Base-by-base conservation (phyloP, 2,329 filamentous ascomycete species). In the Rosellinia necatrix region DNA sequence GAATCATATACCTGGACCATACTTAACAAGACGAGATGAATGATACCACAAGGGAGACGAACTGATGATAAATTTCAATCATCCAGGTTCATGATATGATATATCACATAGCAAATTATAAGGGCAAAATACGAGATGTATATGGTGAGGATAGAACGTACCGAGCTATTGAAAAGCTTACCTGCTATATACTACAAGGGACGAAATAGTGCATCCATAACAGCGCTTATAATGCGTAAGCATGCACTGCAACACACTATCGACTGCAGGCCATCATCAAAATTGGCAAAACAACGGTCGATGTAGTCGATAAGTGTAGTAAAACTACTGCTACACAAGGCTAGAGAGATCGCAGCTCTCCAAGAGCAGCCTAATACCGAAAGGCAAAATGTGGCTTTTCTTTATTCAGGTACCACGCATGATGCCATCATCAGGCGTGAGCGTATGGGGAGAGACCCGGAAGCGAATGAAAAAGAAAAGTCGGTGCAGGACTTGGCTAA, bases 121-220 rank as follows among this genome's bases (percentile, higher is more conserved):
- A 43, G 25, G 13, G 30, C 37, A 15, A 21, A 55, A 40, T 44
- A 49, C 34, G 22, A 54, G 43, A 32, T 40, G 29, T 22, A 7
- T 34, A n/a, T n/a, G n/a, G n/a, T n/a, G n/a, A n/a, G n/a, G n/a
- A 10, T 4, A 37, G 22, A 15, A 37, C n/a, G 30, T 22, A 52
- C n/a, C 7, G 13, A 17, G 6, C n/a, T 0, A 17, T 29, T 25
- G 6, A 42, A 7, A n/a, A 32, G 27, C 27, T 15, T 43, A 22
- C 19, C 21, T 27, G 25, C 35, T 24, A 27, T 43, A 46, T 17
- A 42, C 4, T 21, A 21, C 27, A 41, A 32, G 24, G 43, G 9
- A 38, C 27, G 25, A 49, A 38, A 43, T 54, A 44, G 50, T 42
- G 32, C 25, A 50, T 22, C 29, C 49, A 44, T 57, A 24, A 30